Percentiles rank a stretch among this genome's conserved stretches.
phyloP scores from a whole-genome alignment of 192 early-diverging fungal genomes.

The Rhizophagus clarus region DNA sequence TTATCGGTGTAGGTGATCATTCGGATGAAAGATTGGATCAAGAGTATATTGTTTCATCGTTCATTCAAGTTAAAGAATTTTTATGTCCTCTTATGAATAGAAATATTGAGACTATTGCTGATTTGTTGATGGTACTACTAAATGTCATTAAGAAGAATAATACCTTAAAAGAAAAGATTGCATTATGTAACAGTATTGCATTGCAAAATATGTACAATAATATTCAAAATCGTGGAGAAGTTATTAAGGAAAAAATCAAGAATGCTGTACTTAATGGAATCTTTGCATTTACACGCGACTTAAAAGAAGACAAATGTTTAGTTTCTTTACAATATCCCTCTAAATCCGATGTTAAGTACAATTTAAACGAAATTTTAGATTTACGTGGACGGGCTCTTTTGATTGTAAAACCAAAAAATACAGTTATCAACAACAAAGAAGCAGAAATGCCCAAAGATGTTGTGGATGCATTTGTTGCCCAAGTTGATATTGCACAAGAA shows the following conservation, averaged over 20 bases:
- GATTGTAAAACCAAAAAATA: constrained; percentile 10
- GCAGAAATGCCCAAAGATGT: not conserved
- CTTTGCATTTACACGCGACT: constrained; percentile 17
- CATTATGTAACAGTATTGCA: constrained; percentile 27
- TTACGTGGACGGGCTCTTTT: constrained; percentile 35
- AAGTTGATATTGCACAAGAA: constrained; percentile 32
- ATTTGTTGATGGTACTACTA: constrained; percentile 8
- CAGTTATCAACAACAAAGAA: not conserved
- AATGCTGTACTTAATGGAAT: constrained; percentile 27
- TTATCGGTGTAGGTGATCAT: constrained; percentile 34
- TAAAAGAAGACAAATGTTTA: not conserved
- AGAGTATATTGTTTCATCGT: constrained; percentile 24
- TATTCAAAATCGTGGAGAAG: not conserved
- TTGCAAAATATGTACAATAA: constrained; percentile 28
- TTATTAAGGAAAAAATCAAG: not conserved
- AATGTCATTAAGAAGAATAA: constrained; percentile 1
- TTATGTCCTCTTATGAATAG: not conserved
- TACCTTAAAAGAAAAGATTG: constrained; percentile 4
- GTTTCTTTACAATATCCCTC: constrained; percentile 21
- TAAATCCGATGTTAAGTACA: not conserved
- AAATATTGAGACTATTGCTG: not conserved
- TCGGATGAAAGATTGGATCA: constrained; percentile 30
- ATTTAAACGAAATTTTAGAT: constrained; percentile 25
- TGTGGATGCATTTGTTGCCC: constrained; percentile 23
- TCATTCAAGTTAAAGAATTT: constrained; percentile 33